These are phyloP conservation scores for Rhododendron simsii DNA, from an alignment of 148 eudicot genomes.

Conservation along the genomic window DNA sequence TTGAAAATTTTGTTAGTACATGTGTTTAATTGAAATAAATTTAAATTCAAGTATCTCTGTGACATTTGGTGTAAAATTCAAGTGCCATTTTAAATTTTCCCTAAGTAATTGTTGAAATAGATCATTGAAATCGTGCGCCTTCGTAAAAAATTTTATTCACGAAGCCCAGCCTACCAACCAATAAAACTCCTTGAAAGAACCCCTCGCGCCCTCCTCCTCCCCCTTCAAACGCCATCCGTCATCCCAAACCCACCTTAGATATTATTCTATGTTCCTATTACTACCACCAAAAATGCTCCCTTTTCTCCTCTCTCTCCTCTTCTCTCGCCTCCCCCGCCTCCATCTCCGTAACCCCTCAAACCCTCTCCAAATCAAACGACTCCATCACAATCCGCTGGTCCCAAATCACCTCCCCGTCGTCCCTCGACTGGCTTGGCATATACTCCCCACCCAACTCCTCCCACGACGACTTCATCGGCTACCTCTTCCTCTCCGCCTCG, in stretches of 20 bases:
- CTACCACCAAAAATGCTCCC: slow-evolving; percentile 13
- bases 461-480: slow-evolving; percentile 64
- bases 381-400: slow-evolving; percentile 54
- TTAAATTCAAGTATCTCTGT: too few species aligned
- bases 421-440: slow-evolving; percentile 83
- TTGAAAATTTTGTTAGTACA: too few species aligned
- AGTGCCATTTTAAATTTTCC: too few species aligned
- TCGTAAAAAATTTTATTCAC: too few species aligned
- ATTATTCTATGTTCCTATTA: neutral
- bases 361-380: slow-evolving; percentile 60
- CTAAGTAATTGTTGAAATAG: too few species aligned
- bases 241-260: neutral
- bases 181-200: neutral
- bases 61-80: too few species aligned
- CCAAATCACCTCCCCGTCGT: slow-evolving; percentile 51
- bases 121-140: too few species aligned
- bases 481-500: slow-evolving; percentile 49
- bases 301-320: slow-evolving; percentile 10
- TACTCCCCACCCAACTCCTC: slow-evolving; percentile 71
- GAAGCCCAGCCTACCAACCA: neutral
- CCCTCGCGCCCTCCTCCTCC: neutral
- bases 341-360: slow-evolving; percentile 39
- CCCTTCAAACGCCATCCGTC: neutral
- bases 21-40: too few species aligned
- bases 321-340: slow-evolving; percentile 19